Percentiles rank a stretch among this genome's conserved stretches.
Conservation (phyloP, 2,329 filamentous ascomycete species). For the Arthrinium phaeospermum region DNA sequence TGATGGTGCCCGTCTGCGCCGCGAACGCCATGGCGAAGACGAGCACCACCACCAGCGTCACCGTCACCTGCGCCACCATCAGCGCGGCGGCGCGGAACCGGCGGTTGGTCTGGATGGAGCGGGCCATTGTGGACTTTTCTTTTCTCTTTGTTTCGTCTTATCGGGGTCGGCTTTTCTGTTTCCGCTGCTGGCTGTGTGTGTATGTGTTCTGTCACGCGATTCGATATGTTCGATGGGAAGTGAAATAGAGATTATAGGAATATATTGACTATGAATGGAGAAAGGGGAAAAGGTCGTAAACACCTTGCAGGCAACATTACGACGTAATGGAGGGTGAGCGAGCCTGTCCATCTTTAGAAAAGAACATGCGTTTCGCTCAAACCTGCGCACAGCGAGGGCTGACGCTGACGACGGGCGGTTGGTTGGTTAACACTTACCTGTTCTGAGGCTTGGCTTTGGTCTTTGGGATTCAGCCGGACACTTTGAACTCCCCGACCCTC, state of each 20-base stretch:
- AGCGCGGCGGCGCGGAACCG: not conserved
- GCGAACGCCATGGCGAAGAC: slow-evolving; percentile 13
- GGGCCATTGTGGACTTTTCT: not conserved
- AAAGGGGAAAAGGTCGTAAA: not conserved
- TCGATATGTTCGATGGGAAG: too few species aligned
- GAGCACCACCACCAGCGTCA: not conserved
- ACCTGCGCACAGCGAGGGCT: not conserved
- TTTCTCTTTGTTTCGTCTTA: not conserved
- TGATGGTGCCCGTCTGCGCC: not conserved
- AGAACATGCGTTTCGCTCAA: not conserved
- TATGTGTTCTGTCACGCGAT: too few species aligned
- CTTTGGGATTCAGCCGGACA: not conserved
- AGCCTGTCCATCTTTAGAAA: not conserved
- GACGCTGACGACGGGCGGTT: not conserved
- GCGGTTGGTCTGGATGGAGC: not conserved
- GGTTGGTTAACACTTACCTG: not conserved
- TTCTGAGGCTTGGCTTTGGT: not conserved
- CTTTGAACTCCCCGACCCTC: not conserved
- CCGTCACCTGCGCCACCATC: not conserved
- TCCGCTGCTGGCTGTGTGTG: not conserved
- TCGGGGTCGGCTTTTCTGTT: not conserved
- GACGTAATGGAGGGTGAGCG: too few species aligned
- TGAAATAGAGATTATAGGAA: not conserved
- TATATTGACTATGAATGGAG: not conserved
- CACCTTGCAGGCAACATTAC: too few species aligned